Evolutionary conservation across 2,329 filamentous ascomycete species (phyloP).

Genomic region (Venturiaceae sp.): DNA sequence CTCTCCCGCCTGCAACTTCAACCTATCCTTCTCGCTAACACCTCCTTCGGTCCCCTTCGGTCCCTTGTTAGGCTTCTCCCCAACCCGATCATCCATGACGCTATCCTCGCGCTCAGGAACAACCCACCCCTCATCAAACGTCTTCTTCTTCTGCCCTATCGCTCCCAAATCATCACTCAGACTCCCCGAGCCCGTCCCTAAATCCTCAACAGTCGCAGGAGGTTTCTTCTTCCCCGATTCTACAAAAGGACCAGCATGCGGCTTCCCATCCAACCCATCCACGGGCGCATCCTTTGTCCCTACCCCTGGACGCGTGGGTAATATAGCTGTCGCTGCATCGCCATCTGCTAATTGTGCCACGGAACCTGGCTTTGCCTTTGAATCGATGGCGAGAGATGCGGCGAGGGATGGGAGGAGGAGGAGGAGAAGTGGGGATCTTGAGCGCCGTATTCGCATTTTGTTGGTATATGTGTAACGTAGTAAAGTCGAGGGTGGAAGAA

Average conservation of each 20-base stretch:
- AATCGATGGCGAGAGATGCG: constrained; percentile 29
- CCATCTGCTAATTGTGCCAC: constrained; percentile 19
- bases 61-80: constrained; percentile 64
- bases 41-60: constrained; percentile 84
- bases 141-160: constrained; percentile 12
- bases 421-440: constrained; percentile 40
- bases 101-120: constrained; percentile 55
- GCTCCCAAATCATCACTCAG: constrained; percentile 25
- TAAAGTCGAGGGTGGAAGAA: neutral
- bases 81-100: constrained; percentile 84
- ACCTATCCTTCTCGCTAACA: constrained; percentile 77
- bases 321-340: constrained; percentile 15
- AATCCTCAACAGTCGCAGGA: constrained; percentile 24
- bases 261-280: constrained; percentile 88
- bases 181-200: constrained; percentile 23
- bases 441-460: constrained; percentile 6
- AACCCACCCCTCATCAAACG: constrained; percentile 24
- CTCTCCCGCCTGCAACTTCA: constrained; percentile 55
- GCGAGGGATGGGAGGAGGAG: constrained; percentile 51
- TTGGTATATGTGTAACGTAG: neutral
- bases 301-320: constrained; percentile 18
- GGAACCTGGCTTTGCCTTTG: constrained; percentile 13
- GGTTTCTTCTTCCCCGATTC: constrained; percentile 19
- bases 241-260: constrained; percentile 76
- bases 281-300: constrained; percentile 77